Percentiles rank a stretch among this genome's conserved stretches.
phyloP scores from a whole-genome alignment of 1,284 basidiomycete genomes.

The Sporisorium exsertum region DNA sequence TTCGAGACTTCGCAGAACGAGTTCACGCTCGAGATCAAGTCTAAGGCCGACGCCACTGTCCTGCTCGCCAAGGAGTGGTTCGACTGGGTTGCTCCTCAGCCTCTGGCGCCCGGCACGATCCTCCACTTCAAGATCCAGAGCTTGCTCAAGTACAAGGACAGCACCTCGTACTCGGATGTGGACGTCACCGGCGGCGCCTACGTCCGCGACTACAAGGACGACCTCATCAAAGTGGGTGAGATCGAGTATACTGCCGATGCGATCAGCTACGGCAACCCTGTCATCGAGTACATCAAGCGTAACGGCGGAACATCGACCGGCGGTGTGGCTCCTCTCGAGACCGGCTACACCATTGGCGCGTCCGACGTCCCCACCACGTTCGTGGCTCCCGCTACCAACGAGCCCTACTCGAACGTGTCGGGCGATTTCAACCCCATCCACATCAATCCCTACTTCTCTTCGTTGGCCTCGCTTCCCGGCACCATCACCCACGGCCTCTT shows the following conservation, averaged over 20 bases:
- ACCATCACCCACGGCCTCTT: constrained; percentile 99
- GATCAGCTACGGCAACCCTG: constrained; percentile 79
- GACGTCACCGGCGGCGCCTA: constrained; percentile 77
- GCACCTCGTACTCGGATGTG: constrained; percentile 83
- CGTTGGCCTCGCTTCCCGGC: constrained; percentile 90
- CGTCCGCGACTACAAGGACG: constrained; percentile 62
- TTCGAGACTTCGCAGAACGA: constrained; percentile 88
- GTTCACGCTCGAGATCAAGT: constrained; percentile 82
- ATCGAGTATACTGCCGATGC: constrained; percentile 60
- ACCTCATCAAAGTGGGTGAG: constrained; percentile 59
- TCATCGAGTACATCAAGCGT: constrained; percentile 90
- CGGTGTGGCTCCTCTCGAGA: constrained; percentile 80
- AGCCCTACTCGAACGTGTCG: constrained; percentile 93
- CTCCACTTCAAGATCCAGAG: constrained; percentile 91
- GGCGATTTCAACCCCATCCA: constrained; percentile 99
- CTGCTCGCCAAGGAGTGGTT: constrained; percentile 98
- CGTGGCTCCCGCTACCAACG: constrained; percentile 79
- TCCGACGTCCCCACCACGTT: constrained; percentile 52
- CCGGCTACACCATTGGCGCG: constrained; percentile 67
- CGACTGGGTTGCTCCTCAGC: constrained; percentile 85
- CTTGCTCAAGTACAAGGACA: constrained; percentile 90
- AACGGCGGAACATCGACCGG: constrained; percentile 82
- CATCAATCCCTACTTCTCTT: constrained; percentile 97
- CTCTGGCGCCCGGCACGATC: constrained; percentile 79
- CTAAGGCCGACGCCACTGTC: constrained; percentile 86